Conservation (phyloP, 345 rosid genomes). For the Populus ilicifolia region DNA sequence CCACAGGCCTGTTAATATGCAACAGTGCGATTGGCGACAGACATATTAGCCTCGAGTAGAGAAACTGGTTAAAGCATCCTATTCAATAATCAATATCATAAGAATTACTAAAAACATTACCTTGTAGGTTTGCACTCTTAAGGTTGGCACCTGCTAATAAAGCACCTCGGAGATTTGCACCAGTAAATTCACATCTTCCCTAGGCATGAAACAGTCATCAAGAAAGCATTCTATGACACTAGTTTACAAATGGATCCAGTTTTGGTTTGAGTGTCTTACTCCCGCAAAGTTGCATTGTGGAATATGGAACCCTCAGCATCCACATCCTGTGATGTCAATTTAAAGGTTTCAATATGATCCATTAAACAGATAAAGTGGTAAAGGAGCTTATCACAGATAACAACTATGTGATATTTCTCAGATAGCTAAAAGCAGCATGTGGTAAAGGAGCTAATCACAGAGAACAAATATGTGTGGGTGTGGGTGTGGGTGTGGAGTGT, state of each 20-base stretch:
- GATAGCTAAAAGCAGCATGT: neutral
- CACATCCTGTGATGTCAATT: slow-evolving; percentile 49
- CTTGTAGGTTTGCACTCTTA: slow-evolving; percentile 95
- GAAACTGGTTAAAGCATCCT: neutral
- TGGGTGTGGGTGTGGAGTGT: no score
- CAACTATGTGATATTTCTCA: neutral
- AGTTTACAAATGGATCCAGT: neutral
- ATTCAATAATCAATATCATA: neutral
- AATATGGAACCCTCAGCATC: slow-evolving; percentile 79
- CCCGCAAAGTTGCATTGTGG: slow-evolving; percentile 88
- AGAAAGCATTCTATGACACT: slow-evolving; percentile 3
- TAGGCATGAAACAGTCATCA: slow-evolving; percentile 37
- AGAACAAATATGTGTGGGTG: no score
- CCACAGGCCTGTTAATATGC: neutral
- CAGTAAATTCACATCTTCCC: slow-evolving; percentile 91
- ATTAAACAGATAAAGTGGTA: neutral
- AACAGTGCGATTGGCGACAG: neutral
- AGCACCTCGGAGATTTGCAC: slow-evolving; percentile 87
- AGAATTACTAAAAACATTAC: slow-evolving; percentile 23
- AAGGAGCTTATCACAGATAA: neutral
- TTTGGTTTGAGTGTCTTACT: slow-evolving; percentile 48
- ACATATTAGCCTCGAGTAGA: neutral
- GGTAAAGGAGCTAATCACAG: no score
- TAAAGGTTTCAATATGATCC: slow-evolving; percentile 16
- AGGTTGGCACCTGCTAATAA: slow-evolving; percentile 81